Evolutionary conservation across 139 green algal genomes (phyloP).

Genomic region (Chlamydomonas sp.): DNA sequence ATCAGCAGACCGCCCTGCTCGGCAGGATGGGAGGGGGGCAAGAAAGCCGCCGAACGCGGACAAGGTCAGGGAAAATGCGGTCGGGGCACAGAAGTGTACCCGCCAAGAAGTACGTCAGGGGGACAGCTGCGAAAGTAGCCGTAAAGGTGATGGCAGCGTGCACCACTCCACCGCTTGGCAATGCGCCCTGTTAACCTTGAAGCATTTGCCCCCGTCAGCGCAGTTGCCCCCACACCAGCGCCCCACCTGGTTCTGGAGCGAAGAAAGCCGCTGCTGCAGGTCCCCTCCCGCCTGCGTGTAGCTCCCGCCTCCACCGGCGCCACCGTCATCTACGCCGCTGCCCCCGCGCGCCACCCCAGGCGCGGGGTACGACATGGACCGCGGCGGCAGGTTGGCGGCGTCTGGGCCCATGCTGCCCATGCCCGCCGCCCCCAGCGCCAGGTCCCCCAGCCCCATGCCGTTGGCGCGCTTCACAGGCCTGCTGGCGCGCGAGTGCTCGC

Average conservation of each 20-base stretch:
- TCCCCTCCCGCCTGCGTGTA: neutral
- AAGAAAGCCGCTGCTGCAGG: conserved; percentile 35
- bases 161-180: too few species aligned
- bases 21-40: neutral
- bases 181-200: conserved; percentile 6
- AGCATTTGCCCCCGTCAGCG: neutral
- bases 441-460: neutral
- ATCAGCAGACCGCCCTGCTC: conserved; percentile 19
- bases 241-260: conserved; percentile 18
- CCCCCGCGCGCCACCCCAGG: neutral
- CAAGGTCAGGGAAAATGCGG: neutral
- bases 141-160: too few species aligned
- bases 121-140: too few species aligned
- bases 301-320: neutral
- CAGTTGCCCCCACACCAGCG: neutral
- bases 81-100: neutral
- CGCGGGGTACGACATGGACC: conserved; percentile 30
- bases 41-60: neutral
- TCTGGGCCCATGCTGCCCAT: neutral
- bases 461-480: conserved; percentile 16
- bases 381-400: neutral
- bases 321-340: neutral
- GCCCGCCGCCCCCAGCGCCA: neutral
- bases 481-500: conserved; percentile 12
- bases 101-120: too few species aligned